These are phyloP conservation scores for Zymoseptoria pseudotritici DNA, from an alignment of 2,329 filamentous ascomycete genomes.

Conservation along the genomic window DNA sequence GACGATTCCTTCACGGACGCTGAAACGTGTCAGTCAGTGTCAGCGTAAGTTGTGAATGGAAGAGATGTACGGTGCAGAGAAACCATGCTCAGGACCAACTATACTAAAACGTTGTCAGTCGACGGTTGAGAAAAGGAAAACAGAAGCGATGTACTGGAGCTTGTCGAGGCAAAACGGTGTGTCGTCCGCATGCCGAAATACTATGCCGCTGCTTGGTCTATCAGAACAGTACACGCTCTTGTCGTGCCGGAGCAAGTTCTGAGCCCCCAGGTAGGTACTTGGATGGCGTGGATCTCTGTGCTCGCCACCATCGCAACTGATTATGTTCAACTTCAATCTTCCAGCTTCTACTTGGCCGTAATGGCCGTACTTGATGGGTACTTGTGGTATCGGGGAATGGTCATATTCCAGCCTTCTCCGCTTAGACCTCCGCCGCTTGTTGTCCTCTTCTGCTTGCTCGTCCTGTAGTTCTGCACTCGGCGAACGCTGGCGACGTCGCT, in stretches of 20 bases:
- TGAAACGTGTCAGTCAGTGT: constrained; percentile 37
- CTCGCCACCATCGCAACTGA: constrained; percentile 78
- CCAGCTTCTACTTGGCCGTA: constrained; percentile 83
- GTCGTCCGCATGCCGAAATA: constrained; percentile 72
- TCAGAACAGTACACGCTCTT: constrained; percentile 84
- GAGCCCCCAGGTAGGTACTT: constrained; percentile 54
- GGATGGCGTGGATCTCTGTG: constrained; percentile 44
- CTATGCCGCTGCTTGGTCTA: constrained; percentile 76
- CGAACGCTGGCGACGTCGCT: constrained; percentile 13
- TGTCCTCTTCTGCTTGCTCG: constrained; percentile 10
- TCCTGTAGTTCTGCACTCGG: constrained; percentile 7
- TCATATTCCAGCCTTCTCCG: constrained; percentile 35
- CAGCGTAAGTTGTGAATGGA: not conserved
- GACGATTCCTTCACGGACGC: constrained; percentile 83
- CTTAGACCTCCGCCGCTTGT: constrained; percentile 22
- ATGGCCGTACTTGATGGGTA: constrained; percentile 67
- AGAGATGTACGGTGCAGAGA: constrained; percentile 71
- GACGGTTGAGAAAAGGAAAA: not conserved
- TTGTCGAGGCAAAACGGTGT: constrained; percentile 78
- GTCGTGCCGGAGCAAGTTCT: constrained; percentile 79
- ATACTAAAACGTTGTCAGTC: constrained; percentile 41
- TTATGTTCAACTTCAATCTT: constrained; percentile 74
- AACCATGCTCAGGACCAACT: constrained; percentile 72
- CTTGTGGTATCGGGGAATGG: constrained; percentile 11
- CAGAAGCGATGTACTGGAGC: constrained; percentile 45